Evolutionary conservation across 352 stramenopile species (phyloP).

Genomic region (Pythium folliculosum): DNA sequence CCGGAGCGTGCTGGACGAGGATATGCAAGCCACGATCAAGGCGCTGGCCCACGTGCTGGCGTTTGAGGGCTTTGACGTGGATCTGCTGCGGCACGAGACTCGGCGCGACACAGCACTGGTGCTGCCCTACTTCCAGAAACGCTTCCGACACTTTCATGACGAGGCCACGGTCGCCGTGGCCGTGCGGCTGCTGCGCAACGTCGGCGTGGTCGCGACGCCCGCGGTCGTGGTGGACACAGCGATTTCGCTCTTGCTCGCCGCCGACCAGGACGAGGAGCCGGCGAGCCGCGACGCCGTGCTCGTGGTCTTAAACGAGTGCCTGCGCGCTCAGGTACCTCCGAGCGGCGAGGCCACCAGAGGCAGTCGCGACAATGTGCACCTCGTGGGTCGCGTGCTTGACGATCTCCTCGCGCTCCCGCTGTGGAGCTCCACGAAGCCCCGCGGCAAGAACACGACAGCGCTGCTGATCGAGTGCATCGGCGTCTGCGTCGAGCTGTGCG

Average conservation of each 20-base stretch:
- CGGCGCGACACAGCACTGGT: constrained; percentile 1
- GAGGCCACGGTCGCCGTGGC: constrained; percentile 55
- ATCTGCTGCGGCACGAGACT: constrained; percentile 64
- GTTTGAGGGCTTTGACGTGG: constrained; percentile 72
- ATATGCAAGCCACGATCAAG: constrained; percentile 49
- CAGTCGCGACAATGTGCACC: constrained; percentile 48
- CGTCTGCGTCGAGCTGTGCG: constrained; percentile 67
- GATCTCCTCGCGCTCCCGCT: constrained; percentile 56
- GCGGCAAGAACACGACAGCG: constrained; percentile 27
- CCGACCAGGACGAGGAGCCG: not conserved
- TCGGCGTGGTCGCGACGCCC: constrained; percentile 53
- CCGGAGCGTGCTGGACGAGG: constrained; percentile 49
- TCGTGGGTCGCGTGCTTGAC: constrained; percentile 76
- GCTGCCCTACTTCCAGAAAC: constrained; percentile 80
- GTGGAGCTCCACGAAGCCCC: not conserved
- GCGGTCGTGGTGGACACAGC: constrained; percentile 69
- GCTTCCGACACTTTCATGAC: constrained; percentile 71
- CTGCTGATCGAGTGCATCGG: constrained; percentile 79
- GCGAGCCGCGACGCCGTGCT: constrained; percentile 36
- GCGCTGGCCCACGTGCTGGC: constrained; percentile 50
- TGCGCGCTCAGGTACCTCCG: constrained; percentile 35
- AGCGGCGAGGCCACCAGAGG: not conserved
- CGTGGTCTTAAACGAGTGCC: constrained; percentile 66
- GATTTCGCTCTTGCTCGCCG: constrained; percentile 40
- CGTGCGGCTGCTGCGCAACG: constrained; percentile 44